Conservation (phyloP, 2,329 filamentous ascomycete genomes). For the Colletotrichum theobromicola region DNA sequence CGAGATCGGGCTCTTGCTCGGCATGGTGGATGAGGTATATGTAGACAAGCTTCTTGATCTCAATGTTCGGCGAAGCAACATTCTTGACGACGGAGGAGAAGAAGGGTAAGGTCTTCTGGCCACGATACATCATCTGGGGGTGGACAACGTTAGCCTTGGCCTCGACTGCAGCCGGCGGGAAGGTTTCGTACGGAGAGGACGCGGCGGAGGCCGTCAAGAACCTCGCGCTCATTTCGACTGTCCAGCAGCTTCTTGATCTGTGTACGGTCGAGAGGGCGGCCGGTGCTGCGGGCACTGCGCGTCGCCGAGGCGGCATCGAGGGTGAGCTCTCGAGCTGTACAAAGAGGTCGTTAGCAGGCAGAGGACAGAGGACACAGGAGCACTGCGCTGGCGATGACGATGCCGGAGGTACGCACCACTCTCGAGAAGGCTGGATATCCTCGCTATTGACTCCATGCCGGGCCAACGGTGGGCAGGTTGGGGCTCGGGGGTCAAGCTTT, state of each 20-base stretch:
- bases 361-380: background rate
- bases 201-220: conserved; percentile 87
- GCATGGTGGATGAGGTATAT: conserved; percentile 98
- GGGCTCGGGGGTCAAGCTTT: background rate
- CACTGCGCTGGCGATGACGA: background rate
- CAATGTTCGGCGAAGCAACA: conserved; percentile 89
- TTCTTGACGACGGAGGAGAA: conserved; percentile 99
- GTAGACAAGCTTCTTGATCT: conserved; percentile 98
- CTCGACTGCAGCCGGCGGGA: background rate
- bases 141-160: conserved; percentile 13
- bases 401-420: conserved; percentile 68
- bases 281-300: conserved; percentile 65
- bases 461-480: background rate
- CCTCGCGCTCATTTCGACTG: conserved; percentile 89
- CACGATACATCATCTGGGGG: conserved; percentile 90
- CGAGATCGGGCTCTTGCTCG: conserved; percentile 93
- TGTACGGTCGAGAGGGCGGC: conserved; percentile 72
- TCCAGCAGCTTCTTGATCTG: conserved; percentile 96
- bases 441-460: conserved; percentile 91
- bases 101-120: conserved; percentile 86
- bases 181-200: conserved; percentile 74
- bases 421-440: conserved; percentile 93
- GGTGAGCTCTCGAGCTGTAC: conserved; percentile 89
- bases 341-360: conserved; percentile 20
- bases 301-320: conserved; percentile 95